Evolutionary conservation across 2,329 filamentous ascomycete species (phyloP).

Genomic region (Xylariales sp.): DNA sequence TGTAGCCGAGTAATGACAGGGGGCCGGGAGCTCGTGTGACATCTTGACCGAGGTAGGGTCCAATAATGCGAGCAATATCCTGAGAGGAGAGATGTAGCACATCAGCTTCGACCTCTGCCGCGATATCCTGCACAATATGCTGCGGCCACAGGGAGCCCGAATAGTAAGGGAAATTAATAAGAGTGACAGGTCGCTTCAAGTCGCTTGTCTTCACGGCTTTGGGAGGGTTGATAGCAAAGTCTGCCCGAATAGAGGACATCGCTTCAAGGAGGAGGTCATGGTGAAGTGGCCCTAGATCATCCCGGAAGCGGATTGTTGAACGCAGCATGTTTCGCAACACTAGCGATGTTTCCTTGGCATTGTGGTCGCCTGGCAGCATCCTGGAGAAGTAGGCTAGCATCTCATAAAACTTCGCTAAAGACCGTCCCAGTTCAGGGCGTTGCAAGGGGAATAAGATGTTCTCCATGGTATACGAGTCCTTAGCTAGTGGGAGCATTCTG

Average conservation of each 20-base stretch:
- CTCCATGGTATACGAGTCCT: neutral
- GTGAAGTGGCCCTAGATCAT: slow-evolving; percentile 14
- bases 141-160: slow-evolving; percentile 18
- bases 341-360: neutral
- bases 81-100: slow-evolving; percentile 64
- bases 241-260: slow-evolving; percentile 18
- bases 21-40: slow-evolving; percentile 38
- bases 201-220: slow-evolving; percentile 18
- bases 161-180: slow-evolving; percentile 22
- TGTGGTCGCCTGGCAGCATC: neutral
- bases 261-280: slow-evolving; percentile 19
- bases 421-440: neutral
- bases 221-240: slow-evolving; percentile 19
- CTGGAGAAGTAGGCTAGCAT: neutral
- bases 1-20: slow-evolving; percentile 52
- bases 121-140: slow-evolving; percentile 49
- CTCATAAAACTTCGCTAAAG: slow-evolving; percentile 5
- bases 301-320: slow-evolving; percentile 4
- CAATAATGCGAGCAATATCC: slow-evolving; percentile 65
- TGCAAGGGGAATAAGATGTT: neutral
- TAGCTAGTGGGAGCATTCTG: neutral
- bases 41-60: slow-evolving; percentile 64
- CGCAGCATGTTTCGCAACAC: neutral
- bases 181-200: slow-evolving; percentile 23
- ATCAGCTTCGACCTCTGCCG: slow-evolving; percentile 58